phyloP scores from a whole-genome alignment of 495 filamentous ascomycete species.

The Penicillium coprophilum region DNA sequence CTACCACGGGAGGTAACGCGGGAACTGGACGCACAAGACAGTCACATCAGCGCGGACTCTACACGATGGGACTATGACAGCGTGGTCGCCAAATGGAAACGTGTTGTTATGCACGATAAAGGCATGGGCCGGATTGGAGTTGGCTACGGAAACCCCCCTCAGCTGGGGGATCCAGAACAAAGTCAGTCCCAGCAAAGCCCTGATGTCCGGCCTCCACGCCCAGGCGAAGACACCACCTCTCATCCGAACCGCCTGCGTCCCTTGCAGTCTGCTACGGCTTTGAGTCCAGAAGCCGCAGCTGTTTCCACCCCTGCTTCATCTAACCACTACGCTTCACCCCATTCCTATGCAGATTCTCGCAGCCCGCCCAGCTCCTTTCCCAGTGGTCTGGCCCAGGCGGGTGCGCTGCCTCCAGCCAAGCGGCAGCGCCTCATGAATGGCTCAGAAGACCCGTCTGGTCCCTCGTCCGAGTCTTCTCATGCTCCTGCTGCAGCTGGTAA shows the following conservation, averaged over 20 bases:
- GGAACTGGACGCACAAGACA: constrained; percentile 41
- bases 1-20: constrained; percentile 50
- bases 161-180: constrained; percentile 19
- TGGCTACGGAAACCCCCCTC: constrained; percentile 23
- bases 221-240: constrained; percentile 31
- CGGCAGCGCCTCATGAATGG: constrained; percentile 48
- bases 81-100: constrained; percentile 58
- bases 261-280: constrained; percentile 29
- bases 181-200: constrained; percentile 19
- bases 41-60: constrained; percentile 37
- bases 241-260: constrained; percentile 28
- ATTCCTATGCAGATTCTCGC: constrained; percentile 32
- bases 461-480: constrained; percentile 14
- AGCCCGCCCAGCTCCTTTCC: constrained; percentile 22
- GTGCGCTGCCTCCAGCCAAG: constrained; percentile 35
- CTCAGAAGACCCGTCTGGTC: constrained; percentile 23
- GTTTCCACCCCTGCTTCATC: constrained; percentile 32
- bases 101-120: constrained; percentile 51
- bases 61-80: constrained; percentile 57
- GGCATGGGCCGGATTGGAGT: constrained; percentile 46
- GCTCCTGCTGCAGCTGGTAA: constrained; percentile 9
- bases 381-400: not conserved
- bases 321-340: constrained; percentile 37
- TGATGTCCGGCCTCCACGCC: constrained; percentile 26
- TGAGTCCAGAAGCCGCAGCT: constrained; percentile 36